These are phyloP conservation scores for Debaryomycetaceae sp. DNA, from an alignment of 1,139 yeast genomes.

Conservation along the genomic window DNA sequence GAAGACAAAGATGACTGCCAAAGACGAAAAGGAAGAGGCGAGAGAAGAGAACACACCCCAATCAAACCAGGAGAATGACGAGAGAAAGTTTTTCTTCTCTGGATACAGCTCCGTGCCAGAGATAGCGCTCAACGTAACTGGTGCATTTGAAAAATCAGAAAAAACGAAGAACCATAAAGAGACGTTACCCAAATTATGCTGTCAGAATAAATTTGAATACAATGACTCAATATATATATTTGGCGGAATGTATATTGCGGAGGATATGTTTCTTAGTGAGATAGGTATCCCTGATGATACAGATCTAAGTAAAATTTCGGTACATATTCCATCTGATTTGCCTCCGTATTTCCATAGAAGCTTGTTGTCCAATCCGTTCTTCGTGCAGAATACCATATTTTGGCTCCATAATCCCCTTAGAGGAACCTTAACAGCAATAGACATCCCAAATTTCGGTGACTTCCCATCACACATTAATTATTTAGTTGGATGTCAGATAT, in stretches of 20 bases:
- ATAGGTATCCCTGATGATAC: conserved; percentile 35
- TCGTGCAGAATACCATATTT: conserved; percentile 27
- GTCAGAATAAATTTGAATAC: conserved; percentile 32
- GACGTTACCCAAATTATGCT: conserved; percentile 24
- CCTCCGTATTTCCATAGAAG: conserved; percentile 40
- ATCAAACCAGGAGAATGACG: conserved; percentile 10
- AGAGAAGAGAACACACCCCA: background rate
- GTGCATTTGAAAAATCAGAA: background rate
- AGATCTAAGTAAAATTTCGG: conserved; percentile 29
- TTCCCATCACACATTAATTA: conserved; percentile 28
- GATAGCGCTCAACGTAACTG: conserved; percentile 14
- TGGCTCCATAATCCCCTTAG: conserved; percentile 29
- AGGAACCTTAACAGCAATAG: conserved; percentile 31
- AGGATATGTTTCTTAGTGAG: conserved; percentile 18
- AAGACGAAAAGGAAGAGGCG: background rate
- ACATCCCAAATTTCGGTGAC: conserved; percentile 16
- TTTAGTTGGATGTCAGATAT: conserved; percentile 28
- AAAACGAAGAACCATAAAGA: background rate
- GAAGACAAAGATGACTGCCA: background rate
- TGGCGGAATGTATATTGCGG: conserved; percentile 33
- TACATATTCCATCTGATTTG: conserved; percentile 35
- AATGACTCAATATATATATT: conserved; percentile 33
- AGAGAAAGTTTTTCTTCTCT: conserved; percentile 22
- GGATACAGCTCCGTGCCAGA: conserved; percentile 31
- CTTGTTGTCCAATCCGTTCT: conserved; percentile 34